Evolutionary conservation across 345 rosid species (phyloP), one percentile per base, ranked within the genome.

Genomic region (Eucalyptus paniculata): DNA sequence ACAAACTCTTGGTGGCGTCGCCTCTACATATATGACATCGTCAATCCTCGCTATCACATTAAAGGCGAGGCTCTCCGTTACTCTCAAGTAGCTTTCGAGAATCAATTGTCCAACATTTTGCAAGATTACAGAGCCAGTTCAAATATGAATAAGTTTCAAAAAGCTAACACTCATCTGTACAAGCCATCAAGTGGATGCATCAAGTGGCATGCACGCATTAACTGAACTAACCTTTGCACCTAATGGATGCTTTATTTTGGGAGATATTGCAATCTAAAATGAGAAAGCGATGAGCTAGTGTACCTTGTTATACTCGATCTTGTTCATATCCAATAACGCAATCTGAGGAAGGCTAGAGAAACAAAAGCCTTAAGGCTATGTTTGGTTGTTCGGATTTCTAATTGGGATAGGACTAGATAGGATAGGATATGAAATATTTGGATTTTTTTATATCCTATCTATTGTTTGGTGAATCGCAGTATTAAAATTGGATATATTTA

Each of bases 31-130:
- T 24, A 97, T 92, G 88, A 98, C 99, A 87, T 96, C 99, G 5
- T 98, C 97, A 88, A 98, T 97, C 91, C 98, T 98, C 44, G 99
- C 99, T 90, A 93, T 96, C 54, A 96, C 93, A 92, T 98, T 98
- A 94, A 98, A 97, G 85, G 99, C 99, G 94, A 97, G 90, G 94
- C 99, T 96, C 95, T 98, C 99, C 96, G 92, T 95, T 86, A 98
- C 99, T 93, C 99, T 95, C 3, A 99, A 96, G 94, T 98, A 98
- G 94, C 99, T 96, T 92, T 97, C 99, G 6, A 98, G 96, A 88
- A 98, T 97, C 6, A 98, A 96, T 89, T 97, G 98, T 81, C 99
- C 99, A 80, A 98, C 98, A 94, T 98, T 96, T 98, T 96, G 94
- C 91, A 89, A 77, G 30, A 62, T 60, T 45, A 26, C 87, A 87